These are phyloP conservation scores for Mycosphaerella sp. DNA, from an alignment of 2,329 filamentous ascomycete genomes.

Conservation along the genomic window DNA sequence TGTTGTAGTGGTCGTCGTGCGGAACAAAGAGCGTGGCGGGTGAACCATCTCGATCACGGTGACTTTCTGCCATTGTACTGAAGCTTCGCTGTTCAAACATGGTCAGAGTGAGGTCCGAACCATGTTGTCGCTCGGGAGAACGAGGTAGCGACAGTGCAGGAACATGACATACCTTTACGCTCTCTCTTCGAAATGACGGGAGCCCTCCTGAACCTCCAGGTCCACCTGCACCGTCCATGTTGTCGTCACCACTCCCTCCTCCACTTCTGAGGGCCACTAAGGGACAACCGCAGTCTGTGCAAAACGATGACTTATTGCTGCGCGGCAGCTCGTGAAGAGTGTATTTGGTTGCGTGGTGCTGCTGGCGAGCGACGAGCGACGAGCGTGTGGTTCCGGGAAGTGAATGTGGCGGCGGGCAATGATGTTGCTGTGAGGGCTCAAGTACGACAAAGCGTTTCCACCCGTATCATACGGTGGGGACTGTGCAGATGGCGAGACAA, in stretches of 20 bases:
- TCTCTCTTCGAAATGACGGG: slow-evolving; percentile 13
- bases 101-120: slow-evolving; percentile 5
- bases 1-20: slow-evolving; percentile 26
- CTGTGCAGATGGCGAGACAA: no score
- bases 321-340: not conserved
- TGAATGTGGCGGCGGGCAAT: not conserved
- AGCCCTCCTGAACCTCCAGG: slow-evolving; percentile 6
- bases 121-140: not conserved
- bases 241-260: slow-evolving; percentile 1
- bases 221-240: slow-evolving; percentile 9
- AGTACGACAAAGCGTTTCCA: not conserved
- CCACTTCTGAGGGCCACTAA: not conserved
- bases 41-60: slow-evolving; percentile 14
- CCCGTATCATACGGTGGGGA: no score
- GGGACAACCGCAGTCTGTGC: not conserved
- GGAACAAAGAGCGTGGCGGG: slow-evolving; percentile 27
- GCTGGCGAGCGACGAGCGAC: not conserved
- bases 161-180: slow-evolving; percentile 10
- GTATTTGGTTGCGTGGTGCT: not conserved
- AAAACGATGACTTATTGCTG: not conserved
- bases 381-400: not conserved
- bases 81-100: slow-evolving; percentile 16
- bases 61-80: slow-evolving; percentile 16
- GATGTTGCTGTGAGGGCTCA: not conserved
- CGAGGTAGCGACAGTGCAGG: not conserved